Evolutionary conservation across 352 stramenopile species (phyloP), one percentile per base, ranked within the genome.

Genomic region (Pythium chondricola): DNA sequence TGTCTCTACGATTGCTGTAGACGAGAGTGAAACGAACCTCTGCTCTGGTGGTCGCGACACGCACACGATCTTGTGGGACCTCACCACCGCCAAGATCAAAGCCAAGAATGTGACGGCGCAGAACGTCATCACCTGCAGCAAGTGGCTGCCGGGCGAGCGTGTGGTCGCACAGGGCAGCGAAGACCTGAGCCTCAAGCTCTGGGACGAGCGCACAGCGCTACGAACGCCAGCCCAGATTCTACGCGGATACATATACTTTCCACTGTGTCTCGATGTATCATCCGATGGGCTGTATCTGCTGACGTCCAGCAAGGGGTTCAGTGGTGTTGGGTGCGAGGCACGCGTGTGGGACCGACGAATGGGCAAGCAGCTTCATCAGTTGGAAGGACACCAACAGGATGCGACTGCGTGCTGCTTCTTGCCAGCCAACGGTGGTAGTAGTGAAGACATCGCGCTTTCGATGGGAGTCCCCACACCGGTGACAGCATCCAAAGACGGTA

Each of bases 231-330:
- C 46, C 9, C 72, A 92, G 41, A 76, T 52, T 11, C 63, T 90
- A 10, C 61, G 63, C 7, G 81, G 83, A 24, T 92, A 85, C 52
- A 63, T 92, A 21, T 89, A 94, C 61, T 93, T 93, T 46, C 74
- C 83, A 0, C 56, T 92, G 13, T 71, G 74, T 20, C 62, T 94
- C 47, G 73, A 81, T 17, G 48, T 80, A 17, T 71, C 72, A 0
- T 4, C 43, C 10, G 72, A 87, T 22, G 70, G 56, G 3, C 65
- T 65, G 4, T 87, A 89, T 48, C 18, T 94, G 9, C 39, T 92
- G 25, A 93, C 83, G 2, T 89, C 80, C 2, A 94, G 83, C 50
- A 94, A 93, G 56, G 83, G 83, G 0, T 92, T 92, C 48, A 94
- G 85, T 38, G 76, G 81, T 9, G 73, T 94, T 21, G 83, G 83